Base-by-base conservation (phyloP, 495 filamentous ascomycete species). In the Xylaria sp. region DNA sequence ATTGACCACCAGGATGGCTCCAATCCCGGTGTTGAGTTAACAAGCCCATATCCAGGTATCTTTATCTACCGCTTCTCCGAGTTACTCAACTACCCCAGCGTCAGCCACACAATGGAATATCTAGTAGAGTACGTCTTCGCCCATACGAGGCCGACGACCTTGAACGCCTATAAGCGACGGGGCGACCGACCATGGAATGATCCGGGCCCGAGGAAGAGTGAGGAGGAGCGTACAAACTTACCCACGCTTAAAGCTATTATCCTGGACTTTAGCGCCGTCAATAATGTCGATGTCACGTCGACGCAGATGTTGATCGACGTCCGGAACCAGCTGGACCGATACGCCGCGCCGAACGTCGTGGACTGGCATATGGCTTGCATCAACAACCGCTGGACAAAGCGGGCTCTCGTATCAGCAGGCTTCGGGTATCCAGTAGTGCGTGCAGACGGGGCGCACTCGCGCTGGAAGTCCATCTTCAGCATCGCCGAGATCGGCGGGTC, bases 51-150 rank as follows among this genome's bases (percentile, higher is more conserved):
- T 76, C 95, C 96, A 0, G 96, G 96, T 69, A 90, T 99, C 75
- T 98, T 98, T 84, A 97, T 99, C 79, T 99, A 97, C 83, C 90
- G 96, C 50, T 98, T 99, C 82, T 91, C 93, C 5, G 96, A 99
- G 83, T 94, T 95, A 44, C 97, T 97, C 85, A 95, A 96, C 83
- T 99, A 98, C 75, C 93, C 95, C 70, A 99, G 97, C 75, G 94
- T 93, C 40, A 92, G 92, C 77, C 93, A 96, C 81, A 97, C 97
- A 78, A 89, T 97, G 40, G 95, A 98, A 76, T 84, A 90, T 72
- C 87, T 99, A 74, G 89, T 92, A 15, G 76, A 82, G 15, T 87
- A 87, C 73, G 93, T 99, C 71, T 93, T 95, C 81, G 79, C 86
- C 26, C 77, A 88, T 66, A 97, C 95, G 2, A 91, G 93, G 15